These are phyloP conservation scores for Ilyonectria destructans DNA, from an alignment of 2,329 filamentous ascomycete species.

Conservation along the genomic window DNA sequence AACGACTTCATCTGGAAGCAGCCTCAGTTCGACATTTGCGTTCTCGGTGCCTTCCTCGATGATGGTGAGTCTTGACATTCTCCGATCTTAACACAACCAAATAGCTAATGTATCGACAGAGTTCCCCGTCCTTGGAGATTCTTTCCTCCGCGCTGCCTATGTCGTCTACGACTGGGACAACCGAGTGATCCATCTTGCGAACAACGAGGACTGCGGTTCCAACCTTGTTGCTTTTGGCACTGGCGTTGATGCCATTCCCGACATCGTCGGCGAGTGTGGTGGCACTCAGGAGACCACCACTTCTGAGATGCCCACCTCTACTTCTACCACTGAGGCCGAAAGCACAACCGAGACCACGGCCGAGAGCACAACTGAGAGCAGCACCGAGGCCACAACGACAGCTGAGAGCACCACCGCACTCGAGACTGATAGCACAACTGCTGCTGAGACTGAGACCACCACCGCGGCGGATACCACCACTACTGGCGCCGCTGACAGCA, in stretches of 20 bases:
- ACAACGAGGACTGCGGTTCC: conserved; percentile 58
- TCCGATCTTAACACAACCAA: background rate
- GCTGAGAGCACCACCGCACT: background rate
- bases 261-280: conserved; percentile 52
- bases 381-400: background rate
- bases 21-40: conserved; percentile 50
- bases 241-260: conserved; percentile 58
- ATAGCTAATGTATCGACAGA: conserved; percentile 27
- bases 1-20: conserved; percentile 64
- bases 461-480: conserved; percentile 14
- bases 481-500: conserved; percentile 19
- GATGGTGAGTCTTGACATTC: conserved; percentile 41
- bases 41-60: conserved; percentile 65
- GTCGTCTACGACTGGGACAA: conserved; percentile 62
- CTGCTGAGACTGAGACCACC: conserved; percentile 5
- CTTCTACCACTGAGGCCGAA: conserved; percentile 11
- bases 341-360: background rate
- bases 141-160: conserved; percentile 63
- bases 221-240: conserved; percentile 57
- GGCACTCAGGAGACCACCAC: conserved; percentile 32
- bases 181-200: conserved; percentile 56
- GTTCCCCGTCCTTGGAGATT: conserved; percentile 61
- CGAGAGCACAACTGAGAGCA: background rate
- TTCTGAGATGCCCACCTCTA: conserved; percentile 36
- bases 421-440: background rate